phyloP scores from a whole-genome alignment of 2,329 filamentous ascomycete genomes.

The Didymella pomorum region DNA sequence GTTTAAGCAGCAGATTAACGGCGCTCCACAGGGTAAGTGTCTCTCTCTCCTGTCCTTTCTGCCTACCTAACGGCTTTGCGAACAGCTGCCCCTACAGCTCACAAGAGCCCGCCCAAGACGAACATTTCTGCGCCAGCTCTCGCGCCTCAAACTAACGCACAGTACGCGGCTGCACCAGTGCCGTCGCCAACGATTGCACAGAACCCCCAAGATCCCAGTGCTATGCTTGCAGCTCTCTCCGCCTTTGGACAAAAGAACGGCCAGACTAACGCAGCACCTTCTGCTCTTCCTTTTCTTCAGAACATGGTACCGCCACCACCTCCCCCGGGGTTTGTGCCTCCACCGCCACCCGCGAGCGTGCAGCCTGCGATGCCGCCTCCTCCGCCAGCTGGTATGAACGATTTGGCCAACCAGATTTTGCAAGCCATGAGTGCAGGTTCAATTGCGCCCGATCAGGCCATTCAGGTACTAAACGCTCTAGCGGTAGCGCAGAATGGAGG shows the following conservation, averaged over 20 bases:
- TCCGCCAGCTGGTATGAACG: constrained; percentile 36
- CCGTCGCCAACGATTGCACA: constrained; percentile 24
- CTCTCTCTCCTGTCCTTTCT: constrained; percentile 14
- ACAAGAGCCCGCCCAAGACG: constrained; percentile 40
- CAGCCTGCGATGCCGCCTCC: constrained; percentile 38
- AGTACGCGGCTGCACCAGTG: constrained; percentile 31
- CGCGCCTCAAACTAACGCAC: constrained; percentile 39
- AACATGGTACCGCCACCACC: constrained; percentile 43
- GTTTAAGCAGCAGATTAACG: constrained; percentile 82
- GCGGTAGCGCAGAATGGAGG: constrained; percentile 38
- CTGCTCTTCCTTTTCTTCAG: constrained; percentile 40
- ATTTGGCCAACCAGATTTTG: constrained; percentile 44
- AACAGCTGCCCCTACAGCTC: constrained; percentile 35
- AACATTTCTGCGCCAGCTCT: constrained; percentile 32
- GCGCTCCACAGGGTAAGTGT: constrained; percentile 70
- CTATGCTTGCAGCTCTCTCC: constrained; percentile 47
- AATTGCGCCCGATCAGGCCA: constrained; percentile 46
- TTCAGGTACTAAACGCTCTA: constrained; percentile 44
- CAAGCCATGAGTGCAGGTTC: constrained; percentile 46
- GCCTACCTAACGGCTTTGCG: constrained; percentile 18
- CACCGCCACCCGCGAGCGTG: constrained; percentile 34
- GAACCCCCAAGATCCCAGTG: constrained; percentile 38
- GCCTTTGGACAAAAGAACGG: constrained; percentile 40
- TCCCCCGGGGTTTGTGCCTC: constrained; percentile 44
- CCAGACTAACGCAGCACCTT: constrained; percentile 40